Conservation (phyloP, 768 basidiomycete genomes). For the Termitomyces sp. region DNA sequence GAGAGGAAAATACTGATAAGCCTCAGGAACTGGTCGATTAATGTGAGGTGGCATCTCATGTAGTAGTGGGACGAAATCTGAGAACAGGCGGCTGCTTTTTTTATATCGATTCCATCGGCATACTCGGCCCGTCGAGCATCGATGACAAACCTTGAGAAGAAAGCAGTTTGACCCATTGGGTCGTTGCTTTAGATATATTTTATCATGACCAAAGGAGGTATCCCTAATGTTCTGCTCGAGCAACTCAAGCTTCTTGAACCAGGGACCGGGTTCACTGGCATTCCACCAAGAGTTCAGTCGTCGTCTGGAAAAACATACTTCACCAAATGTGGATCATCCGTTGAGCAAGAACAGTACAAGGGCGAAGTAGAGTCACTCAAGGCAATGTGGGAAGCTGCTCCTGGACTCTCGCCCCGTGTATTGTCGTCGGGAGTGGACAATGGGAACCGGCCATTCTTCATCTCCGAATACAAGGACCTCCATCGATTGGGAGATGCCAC, state of each 20-base stretch:
- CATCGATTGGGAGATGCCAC: constrained; percentile 42
- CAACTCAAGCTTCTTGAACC: constrained; percentile 52
- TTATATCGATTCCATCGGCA: neutral
- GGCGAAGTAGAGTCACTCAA: constrained; percentile 72
- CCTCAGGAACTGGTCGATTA: constrained; percentile 50
- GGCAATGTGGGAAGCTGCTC: constrained; percentile 62
- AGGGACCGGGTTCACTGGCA: constrained; percentile 43
- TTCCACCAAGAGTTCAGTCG: constrained; percentile 48
- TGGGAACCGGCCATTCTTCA: constrained; percentile 56
- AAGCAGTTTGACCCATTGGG: neutral
- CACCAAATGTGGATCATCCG: constrained; percentile 53
- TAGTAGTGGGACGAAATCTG: neutral
- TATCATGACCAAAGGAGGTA: constrained; percentile 13
- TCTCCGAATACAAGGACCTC: constrained; percentile 73
- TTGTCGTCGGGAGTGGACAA: constrained; percentile 45
- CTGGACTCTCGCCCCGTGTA: constrained; percentile 61
- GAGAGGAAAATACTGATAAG: constrained; percentile 55
- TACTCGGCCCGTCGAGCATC: neutral
- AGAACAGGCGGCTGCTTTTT: no score
- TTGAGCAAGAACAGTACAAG: constrained; percentile 61
- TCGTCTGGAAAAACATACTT: constrained; percentile 61
- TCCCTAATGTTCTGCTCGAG: constrained; percentile 36
- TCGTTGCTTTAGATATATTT: neutral
- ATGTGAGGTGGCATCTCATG: constrained; percentile 24
- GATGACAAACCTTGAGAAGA: neutral